Percentiles rank a stretch among this genome's conserved stretches.
Conservation (phyloP, 2,329 filamentous ascomycete genomes). For the Penicillium sp. region DNA sequence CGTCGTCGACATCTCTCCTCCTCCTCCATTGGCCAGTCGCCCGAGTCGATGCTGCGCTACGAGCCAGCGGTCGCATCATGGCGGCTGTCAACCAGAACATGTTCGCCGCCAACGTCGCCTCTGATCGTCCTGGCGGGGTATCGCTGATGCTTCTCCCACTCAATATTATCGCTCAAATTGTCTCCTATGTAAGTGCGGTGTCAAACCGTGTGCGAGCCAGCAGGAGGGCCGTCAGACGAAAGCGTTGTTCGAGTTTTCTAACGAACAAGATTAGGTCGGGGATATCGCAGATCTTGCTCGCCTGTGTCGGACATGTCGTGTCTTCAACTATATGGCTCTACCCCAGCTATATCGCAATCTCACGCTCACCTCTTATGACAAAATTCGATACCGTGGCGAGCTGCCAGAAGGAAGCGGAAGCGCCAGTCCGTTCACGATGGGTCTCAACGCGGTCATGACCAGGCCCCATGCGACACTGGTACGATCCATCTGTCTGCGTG, state of each 20-base stretch:
- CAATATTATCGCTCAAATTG: conserved; percentile 53
- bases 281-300: conserved; percentile 54
- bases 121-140: conserved; percentile 24
- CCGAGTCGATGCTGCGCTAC: conserved; percentile 21
- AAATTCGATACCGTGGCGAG: conserved; percentile 54
- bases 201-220: too few species aligned
- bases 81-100: conserved; percentile 39
- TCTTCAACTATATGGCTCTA: conserved; percentile 60
- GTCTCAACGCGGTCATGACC: conserved; percentile 56
- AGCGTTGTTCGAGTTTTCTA: too few species aligned
- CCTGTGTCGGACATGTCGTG: conserved; percentile 54
- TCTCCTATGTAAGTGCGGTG: conserved; percentile 44
- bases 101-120: conserved; percentile 34
- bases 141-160: conserved; percentile 46
- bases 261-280: conserved; percentile 44
- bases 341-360: conserved; percentile 56
- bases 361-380: conserved; percentile 52
- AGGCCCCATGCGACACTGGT: conserved; percentile 50
- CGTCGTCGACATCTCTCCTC: not conserved
- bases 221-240: too few species aligned
- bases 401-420: conserved; percentile 56
- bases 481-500: conserved; percentile 47
- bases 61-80: conserved; percentile 34
- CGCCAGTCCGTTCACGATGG: conserved; percentile 59
- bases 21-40: not conserved